Percentiles rank a stretch among this genome's conserved stretches.
phyloP scores from a whole-genome alignment of 2,329 filamentous ascomycete species.

The Fusarium sp. region DNA sequence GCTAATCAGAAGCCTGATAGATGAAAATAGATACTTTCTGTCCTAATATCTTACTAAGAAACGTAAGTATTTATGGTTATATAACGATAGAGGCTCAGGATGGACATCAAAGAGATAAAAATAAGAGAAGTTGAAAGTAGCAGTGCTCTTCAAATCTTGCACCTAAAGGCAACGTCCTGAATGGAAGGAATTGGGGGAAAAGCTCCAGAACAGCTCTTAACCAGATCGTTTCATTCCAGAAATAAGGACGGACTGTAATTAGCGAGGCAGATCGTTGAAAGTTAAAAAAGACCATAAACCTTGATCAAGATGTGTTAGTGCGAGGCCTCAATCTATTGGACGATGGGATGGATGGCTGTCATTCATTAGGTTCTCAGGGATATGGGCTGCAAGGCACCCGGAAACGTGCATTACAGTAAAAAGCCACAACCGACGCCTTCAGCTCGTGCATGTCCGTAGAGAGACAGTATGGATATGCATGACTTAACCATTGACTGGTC shows the following conservation, averaged over 20 bases:
- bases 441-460: neutral
- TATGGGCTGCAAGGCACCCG: conserved; percentile 29
- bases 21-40: neutral
- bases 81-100: neutral
- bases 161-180: neutral
- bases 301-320: neutral
- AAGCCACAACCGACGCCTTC: conserved; percentile 39
- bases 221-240: conserved; percentile 26
- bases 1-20: neutral
- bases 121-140: conserved; percentile 15
- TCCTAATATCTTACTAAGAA: neutral
- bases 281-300: conserved; percentile 16
- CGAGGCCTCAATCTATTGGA: conserved; percentile 9
- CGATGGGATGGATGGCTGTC: conserved; percentile 2
- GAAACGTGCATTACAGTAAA: conserved; percentile 30
- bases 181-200: neutral
- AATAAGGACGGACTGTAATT: conserved; percentile 13
- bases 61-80: neutral
- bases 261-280: conserved; percentile 21
- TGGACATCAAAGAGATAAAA: neutral
- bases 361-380: conserved; percentile 8
- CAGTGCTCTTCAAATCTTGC: neutral
- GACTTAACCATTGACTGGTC: conserved; percentile 2
- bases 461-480: neutral
- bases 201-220: conserved; percentile 6